These are phyloP conservation scores for Balakata baccata DNA, from an alignment of 345 rosid genomes.

Conservation along the genomic window DNA sequence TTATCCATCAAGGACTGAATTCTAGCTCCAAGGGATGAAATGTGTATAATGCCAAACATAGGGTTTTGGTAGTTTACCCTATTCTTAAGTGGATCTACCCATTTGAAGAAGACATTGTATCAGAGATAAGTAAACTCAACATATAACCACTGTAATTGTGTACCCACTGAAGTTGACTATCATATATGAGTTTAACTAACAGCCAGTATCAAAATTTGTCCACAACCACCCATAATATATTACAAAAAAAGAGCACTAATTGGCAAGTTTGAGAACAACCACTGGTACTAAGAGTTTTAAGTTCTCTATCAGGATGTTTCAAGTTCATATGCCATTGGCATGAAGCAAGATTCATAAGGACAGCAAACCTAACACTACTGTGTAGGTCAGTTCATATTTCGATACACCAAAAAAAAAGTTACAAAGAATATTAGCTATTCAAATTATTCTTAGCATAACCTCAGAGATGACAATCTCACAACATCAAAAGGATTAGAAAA, in stretches of 20 bases:
- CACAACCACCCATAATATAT: background rate
- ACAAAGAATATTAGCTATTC: background rate
- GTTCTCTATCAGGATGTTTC: no score
- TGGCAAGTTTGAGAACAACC: no score
- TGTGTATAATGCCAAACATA: background rate
- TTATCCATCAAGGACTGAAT: no score
- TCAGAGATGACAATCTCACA: background rate
- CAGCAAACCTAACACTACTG: no score
- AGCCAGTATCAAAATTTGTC: no score
- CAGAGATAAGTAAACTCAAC: background rate
- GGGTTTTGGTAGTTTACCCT: background rate
- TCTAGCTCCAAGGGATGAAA: background rate
- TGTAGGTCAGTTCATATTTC: no score
- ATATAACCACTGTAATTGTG: background rate
- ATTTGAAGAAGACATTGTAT: background rate
- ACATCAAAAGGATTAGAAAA: background rate
- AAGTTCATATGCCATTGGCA: no score
- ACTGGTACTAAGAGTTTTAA: no score
- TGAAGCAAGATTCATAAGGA: no score
- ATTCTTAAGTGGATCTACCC: background rate
- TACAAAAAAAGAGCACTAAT: no score
- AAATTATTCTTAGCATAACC: background rate
- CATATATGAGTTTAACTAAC: background rate
- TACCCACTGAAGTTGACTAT: background rate
- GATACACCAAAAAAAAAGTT: background rate